Conservation (phyloP, 148 eudicot species). For the Rhododendron henanense region DNA sequence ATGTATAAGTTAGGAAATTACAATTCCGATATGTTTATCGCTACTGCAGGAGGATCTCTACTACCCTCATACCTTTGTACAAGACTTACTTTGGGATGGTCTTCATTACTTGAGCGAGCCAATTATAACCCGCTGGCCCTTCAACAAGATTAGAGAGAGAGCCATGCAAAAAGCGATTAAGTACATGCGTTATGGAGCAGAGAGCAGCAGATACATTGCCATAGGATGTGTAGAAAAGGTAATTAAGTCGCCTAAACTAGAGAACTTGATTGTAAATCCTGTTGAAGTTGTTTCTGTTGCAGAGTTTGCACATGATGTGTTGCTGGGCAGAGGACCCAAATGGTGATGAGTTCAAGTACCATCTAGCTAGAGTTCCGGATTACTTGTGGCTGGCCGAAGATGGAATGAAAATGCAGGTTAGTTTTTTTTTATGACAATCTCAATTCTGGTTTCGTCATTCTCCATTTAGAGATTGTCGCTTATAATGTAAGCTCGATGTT, state of each 20-base stretch:
- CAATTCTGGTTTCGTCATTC: neutral
- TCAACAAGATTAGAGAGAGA: no score
- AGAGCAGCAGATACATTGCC: conserved; percentile 33
- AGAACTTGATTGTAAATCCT: neutral
- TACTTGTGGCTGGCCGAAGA: conserved; percentile 47
- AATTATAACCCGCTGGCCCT: no score
- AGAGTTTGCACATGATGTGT: conserved; percentile 58
- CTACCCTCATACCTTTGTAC: conserved; percentile 26
- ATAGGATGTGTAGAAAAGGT: conserved; percentile 38
- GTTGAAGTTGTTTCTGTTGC: neutral
- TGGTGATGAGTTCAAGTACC: conserved; percentile 43
- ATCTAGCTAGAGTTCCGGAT: conserved; percentile 47
- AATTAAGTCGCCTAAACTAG: neutral
- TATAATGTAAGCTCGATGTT: neutral
- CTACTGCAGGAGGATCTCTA: conserved; percentile 30
- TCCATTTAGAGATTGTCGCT: neutral
- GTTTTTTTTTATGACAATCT: neutral
- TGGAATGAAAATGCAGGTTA: conserved; percentile 46
- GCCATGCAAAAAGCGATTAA: no score
- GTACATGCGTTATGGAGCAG: no score
- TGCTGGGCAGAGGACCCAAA: conserved; percentile 49
- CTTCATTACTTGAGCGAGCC: no score
- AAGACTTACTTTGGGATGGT: conserved; percentile 36
- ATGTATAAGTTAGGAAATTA: neutral
- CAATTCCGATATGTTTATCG: neutral